phyloP scores from a whole-genome alignment of 768 basidiomycete species.

The Boletus tomentosulus region DNA sequence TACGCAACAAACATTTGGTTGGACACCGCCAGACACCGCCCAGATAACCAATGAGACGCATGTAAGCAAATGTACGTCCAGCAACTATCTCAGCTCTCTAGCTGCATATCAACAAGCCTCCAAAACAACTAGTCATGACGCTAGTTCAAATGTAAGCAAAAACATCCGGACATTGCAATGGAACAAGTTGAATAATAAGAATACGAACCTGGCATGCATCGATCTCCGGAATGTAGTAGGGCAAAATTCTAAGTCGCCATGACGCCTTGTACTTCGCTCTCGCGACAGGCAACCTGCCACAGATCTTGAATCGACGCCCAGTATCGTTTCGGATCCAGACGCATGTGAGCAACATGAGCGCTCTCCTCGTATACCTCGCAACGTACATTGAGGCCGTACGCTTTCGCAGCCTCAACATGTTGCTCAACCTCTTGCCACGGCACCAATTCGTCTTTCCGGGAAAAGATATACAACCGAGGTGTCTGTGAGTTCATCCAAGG shows the following conservation, averaged over 20 bases:
- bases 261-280: background rate
- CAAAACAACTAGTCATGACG: no score
- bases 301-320: conserved; percentile 22
- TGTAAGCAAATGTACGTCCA: no score
- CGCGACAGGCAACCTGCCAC: conserved; percentile 16
- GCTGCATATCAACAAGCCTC: no score
- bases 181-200: no score
- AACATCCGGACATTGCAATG: no score
- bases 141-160: no score
- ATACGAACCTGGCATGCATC: no score
- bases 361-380: conserved; percentile 33
- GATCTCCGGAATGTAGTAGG: no score
- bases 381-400: conserved; percentile 22
- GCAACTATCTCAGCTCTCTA: no score
- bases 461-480: conserved; percentile 36
- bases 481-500: conserved; percentile 31
- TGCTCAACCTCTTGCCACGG: conserved; percentile 24
- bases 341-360: conserved; percentile 34
- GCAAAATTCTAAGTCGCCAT: background rate
- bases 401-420: conserved; percentile 24
- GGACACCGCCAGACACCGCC: no score
- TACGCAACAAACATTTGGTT: no score
- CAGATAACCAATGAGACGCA: no score
- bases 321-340: conserved; percentile 26
- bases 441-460: conserved; percentile 29